Evolutionary conservation across 257 asterid genomes (phyloP).

Genomic region (Primulina huaijiensis): DNA sequence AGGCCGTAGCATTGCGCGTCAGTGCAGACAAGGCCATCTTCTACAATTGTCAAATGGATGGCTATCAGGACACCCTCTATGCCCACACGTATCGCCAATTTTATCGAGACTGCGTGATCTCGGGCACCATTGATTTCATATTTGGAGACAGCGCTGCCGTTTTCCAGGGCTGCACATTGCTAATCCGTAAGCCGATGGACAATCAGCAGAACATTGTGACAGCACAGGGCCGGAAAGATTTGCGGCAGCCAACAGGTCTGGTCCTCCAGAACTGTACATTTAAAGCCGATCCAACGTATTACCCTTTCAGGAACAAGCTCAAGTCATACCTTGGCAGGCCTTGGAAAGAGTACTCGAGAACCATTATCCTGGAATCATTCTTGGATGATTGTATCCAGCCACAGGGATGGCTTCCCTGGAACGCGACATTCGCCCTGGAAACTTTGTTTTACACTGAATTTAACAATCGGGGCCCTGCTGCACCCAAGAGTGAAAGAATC

Average conservation of each 20-base stretch:
- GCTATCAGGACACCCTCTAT: constrained; percentile 80
- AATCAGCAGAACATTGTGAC: constrained; percentile 72
- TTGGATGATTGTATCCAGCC: constrained; percentile 63
- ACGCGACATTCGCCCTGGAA: constrained; percentile 37
- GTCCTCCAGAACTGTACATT: constrained; percentile 69
- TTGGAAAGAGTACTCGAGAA: constrained; percentile 73
- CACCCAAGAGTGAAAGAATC: constrained; percentile 47
- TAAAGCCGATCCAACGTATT: constrained; percentile 45
- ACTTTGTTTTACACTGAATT: constrained; percentile 70
- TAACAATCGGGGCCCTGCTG: constrained; percentile 72
- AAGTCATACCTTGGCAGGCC: constrained; percentile 75
- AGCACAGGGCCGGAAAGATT: constrained; percentile 75
- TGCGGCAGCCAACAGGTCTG: constrained; percentile 69
- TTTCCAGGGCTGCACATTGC: constrained; percentile 71
- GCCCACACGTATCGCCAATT: constrained; percentile 74
- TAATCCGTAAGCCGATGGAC: constrained; percentile 58
- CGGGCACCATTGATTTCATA: constrained; percentile 83
- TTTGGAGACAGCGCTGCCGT: constrained; percentile 81
- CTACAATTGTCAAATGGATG: constrained; percentile 73
- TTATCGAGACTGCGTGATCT: constrained; percentile 63
- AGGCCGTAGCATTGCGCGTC: constrained; percentile 79
- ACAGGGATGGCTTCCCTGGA: constrained; percentile 76
- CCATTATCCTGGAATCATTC: constrained; percentile 67
- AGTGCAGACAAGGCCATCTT: constrained; percentile 63
- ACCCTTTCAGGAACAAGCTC: constrained; percentile 28